These are phyloP conservation scores for Chaetoscypha palmicola DNA, from an alignment of 2,329 filamentous ascomycete species.

Conservation along the genomic window DNA sequence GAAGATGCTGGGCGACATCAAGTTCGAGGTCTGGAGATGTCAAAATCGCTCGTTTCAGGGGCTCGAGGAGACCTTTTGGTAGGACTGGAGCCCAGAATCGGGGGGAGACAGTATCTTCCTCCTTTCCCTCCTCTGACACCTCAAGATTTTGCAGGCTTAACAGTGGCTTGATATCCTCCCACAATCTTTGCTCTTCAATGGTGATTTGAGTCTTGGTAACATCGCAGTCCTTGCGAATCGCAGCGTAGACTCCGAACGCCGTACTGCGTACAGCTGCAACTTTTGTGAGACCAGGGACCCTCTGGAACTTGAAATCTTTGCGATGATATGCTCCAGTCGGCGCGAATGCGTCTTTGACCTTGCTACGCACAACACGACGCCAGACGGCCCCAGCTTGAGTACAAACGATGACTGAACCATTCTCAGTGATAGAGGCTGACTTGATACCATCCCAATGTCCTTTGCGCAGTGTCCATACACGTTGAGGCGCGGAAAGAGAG, in stretches of 20 bases:
- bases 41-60: conserved; percentile 46
- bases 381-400: conserved; percentile 91
- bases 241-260: conserved; percentile 81
- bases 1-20: conserved; percentile 49
- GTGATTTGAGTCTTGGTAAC: conserved; percentile 66
- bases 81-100: conserved; percentile 37
- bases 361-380: conserved; percentile 75
- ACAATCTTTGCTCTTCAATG: conserved; percentile 60
- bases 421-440: conserved; percentile 83
- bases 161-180: conserved; percentile 65
- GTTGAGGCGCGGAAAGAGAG: conserved; percentile 68
- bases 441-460: conserved; percentile 58
- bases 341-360: conserved; percentile 59
- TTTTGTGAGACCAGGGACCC: conserved; percentile 80
- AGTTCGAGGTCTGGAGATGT: conserved; percentile 59
- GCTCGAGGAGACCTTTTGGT: conserved; percentile 47
- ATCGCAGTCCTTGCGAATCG: conserved; percentile 76
- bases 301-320: conserved; percentile 93
- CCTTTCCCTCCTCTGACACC: conserved; percentile 34
- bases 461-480: conserved; percentile 85
- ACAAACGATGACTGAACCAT: conserved; percentile 90
- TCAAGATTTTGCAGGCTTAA: conserved; percentile 59
- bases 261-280: conserved; percentile 82
- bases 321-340: conserved; percentile 51
- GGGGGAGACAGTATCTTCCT: conserved; percentile 34